Conservation (phyloP, 148 eudicot genomes). For the Vaccinium vitisidaea region DNA sequence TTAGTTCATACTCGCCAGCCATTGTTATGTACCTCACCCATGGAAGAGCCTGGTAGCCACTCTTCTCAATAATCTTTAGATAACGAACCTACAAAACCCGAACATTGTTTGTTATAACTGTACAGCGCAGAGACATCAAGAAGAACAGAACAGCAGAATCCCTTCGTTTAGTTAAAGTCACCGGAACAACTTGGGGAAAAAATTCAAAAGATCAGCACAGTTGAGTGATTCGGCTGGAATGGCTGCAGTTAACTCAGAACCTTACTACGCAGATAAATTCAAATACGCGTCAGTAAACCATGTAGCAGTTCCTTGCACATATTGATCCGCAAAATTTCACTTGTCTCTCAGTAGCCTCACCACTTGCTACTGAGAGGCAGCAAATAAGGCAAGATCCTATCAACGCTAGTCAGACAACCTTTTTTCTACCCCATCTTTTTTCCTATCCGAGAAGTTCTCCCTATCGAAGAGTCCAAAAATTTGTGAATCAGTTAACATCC, state of each 20-base stretch:
- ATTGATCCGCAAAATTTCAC: neutral
- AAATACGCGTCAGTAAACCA: neutral
- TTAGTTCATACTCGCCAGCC: conserved; percentile 67
- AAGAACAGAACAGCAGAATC: neutral
- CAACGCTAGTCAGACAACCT: neutral
- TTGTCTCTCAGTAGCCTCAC: neutral
- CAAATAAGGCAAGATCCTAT: neutral
- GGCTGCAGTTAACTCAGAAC: neutral
- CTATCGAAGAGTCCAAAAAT: neutral
- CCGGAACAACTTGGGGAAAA: neutral
- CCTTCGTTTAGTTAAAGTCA: neutral
- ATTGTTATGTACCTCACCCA: conserved; percentile 74
- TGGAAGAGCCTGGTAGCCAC: conserved; percentile 66
- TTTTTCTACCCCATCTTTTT: neutral
- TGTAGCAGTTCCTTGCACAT: neutral
- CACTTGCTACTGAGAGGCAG: neutral
- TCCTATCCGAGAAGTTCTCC: neutral
- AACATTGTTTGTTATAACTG: neutral
- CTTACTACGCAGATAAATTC: neutral
- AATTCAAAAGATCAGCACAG: neutral
- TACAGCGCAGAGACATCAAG: neutral
- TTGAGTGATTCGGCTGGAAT: neutral
- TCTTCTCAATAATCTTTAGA: conserved; percentile 62
- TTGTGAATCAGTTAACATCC: neutral
- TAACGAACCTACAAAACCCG: conserved; percentile 48